A percentile compares a stretch with the other conserved stretches of the same genome.
Evolutionary conservation across 2,329 filamentous ascomycete species (phyloP).

Genomic region (Pseudogymnoascus sp.): DNA sequence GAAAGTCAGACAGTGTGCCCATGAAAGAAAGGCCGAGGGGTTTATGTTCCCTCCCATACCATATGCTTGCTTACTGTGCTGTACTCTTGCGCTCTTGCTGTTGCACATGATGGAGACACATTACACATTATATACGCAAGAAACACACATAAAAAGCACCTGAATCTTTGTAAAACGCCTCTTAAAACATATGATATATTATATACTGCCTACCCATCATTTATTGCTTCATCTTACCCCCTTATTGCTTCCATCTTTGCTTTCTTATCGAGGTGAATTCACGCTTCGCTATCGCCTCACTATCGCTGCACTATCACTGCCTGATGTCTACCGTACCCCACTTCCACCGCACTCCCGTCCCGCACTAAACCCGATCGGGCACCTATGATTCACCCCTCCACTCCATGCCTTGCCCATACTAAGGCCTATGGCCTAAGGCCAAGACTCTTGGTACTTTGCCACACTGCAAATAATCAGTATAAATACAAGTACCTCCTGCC

Average conservation of each 20-base stretch:
- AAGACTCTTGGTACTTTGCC: not conserved
- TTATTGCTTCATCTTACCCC: not conserved
- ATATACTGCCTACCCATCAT: not conserved
- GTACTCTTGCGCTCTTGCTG: not conserved
- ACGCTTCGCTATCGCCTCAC: not conserved
- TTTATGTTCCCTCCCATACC: too few relatives aligned
- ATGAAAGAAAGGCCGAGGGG: not conserved
- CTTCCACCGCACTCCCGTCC: not conserved
- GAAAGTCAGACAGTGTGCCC: not conserved
- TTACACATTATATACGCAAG: not conserved
- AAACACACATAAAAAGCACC: not conserved
- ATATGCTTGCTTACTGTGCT: not conserved
- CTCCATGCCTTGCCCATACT: not conserved
- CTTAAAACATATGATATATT: not conserved
- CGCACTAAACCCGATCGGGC: not conserved
- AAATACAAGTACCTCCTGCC: not conserved
- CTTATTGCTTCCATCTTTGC: not conserved
- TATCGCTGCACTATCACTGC: not conserved
- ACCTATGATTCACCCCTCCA: constrained; percentile 7
- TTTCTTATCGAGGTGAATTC: not conserved
- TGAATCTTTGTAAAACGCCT: not conserved
- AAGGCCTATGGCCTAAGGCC: not conserved
- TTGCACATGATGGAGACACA: not conserved
- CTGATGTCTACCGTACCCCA: constrained; percentile 8
- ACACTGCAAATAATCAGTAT: not conserved